Evolutionary conservation across 2,329 filamentous ascomycete genomes (phyloP), one percentile per base, ranked within the genome.

Genomic region (Rhinocladiella similis): DNA sequence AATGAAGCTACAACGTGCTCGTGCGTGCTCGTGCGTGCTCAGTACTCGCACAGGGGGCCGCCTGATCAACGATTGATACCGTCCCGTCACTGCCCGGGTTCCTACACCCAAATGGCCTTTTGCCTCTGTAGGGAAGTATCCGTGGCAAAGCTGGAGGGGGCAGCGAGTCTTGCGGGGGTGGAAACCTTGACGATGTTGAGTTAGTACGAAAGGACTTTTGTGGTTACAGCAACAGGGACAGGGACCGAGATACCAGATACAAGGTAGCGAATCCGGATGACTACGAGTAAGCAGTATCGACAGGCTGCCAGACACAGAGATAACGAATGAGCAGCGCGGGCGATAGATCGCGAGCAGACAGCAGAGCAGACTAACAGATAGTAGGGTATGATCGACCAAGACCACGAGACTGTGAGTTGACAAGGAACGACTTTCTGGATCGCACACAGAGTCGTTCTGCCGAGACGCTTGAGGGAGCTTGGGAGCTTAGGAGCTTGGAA

Each of bases 361-460:
- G 29, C 29, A n/a, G n/a, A n/a, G n/a, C n/a, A n/a, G 35, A 4
- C 10, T 16, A 16, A 13, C n/a, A 38, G 46, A 55, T 55, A 45
- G 38, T n/a, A 55, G 47, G 53, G 53, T 55, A 46, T 50, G 38
- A 55, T 55, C 45, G 16, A 13, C 53, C 43, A 18, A 38, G 35
- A 38, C 35, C n/a, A 14, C 13, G 5, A 38, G 35, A 16, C 35
- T 38, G 35, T 27, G 25, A 27, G 7, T 4, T 27, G 25, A 27
- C 25, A 27, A 27, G 25, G 25, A 27, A 27, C 25, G 25, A 27
- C 3, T 7, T 3, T 27, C 25, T 27, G 7, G 25, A 27, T 27
- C 25, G 25, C 7, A 7, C 25, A 27, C 25, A 3, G 25, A 4
- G 25, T 27, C 25, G 25, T 27, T 3, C 3, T 27, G 25, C 25